Base-by-base conservation (phyloP, 1,284 basidiomycete genomes). In the Hymenochaete sp. region DNA sequence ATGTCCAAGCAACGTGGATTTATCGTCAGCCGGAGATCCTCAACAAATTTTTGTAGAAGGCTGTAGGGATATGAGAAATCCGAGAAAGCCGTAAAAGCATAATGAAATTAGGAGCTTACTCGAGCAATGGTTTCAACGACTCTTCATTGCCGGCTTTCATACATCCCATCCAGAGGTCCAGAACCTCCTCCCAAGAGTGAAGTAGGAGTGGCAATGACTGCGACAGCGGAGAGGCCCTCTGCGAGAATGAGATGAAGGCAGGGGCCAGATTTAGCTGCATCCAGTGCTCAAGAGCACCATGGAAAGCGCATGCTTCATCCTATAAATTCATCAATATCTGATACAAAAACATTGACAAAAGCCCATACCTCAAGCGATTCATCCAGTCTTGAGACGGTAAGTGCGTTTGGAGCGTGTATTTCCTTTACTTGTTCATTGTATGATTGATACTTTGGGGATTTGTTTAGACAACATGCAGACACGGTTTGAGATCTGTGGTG, bases 171-270 rank as follows among this genome's bases (percentile, higher is more conserved):
- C 86, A 89, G 2, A 78, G 51, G 0, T 70, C 64, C 9, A 79
- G 64, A 3, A 93, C 71, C 11, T 81, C 71, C 44, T 68, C 67
- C 72, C 85, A 85, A 58, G 93, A 85, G 56, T 87, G 83, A 8
- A 95, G 66, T 2, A 91, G 75, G 38, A 92, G 67, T 0, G 90
- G 81, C 67, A 93, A 77, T 1, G 85, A 90, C 2, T 76, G 72
- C 1, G 84, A 80, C 21, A 92, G 66, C 0, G 73, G 65, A 29
- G 75, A 69, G 0, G 73, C 72, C 42, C 72, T 67, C 47, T 73
- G 68, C 2, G 82, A 76, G 52, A 92, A 87, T 16, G 70, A 63
- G 48, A 89, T 67, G 62, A 92, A 93, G 0, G 78, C 71, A 0
- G 82, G 75, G 0, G 86, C 74, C 22, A 93, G 75, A 60, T 88